Evolutionary conservation across 352 stramenopile species (phyloP), one percentile per base, ranked within the genome.

Genomic region (Phytophthora multivora): DNA sequence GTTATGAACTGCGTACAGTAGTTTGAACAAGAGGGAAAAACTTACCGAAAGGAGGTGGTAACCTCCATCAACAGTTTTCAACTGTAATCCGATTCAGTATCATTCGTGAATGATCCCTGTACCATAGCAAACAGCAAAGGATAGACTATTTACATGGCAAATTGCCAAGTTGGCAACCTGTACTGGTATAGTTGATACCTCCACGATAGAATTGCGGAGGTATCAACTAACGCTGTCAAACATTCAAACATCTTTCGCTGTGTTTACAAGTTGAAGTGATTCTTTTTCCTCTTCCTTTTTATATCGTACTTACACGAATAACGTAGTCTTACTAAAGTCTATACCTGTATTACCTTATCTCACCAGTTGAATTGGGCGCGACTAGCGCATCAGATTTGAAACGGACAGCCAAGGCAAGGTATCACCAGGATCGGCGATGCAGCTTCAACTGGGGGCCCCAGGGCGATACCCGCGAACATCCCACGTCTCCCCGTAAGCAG

Each of bases 401-500:
- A 51, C 5, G 15, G 18, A 31, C n/a, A n/a, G n/a, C n/a, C n/a
- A n/a, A n/a, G n/a, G n/a, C n/a, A n/a, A 41, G 35, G 15, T 19
- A 43, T 23, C n/a, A n/a, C 18, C 10, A 16, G 10, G 47, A 52
- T 61, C 30, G 21, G 31, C 16, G 40, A 49, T 41, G 58, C 48
- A 66, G 41, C 51, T 54, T 56, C 46, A 64, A 69, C 18, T 12
- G 15, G 26, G 11, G 25, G n/a, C n/a, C n/a, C n/a, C n/a, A n/a
- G n/a, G n/a, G 16, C 51, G 57, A 50, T 43, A 26, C 16, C 46
- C 41, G 18, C 53, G 40, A 40, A 46, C 54, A 38, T 65, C 47
- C 53, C 61, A 59, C 60, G 30, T 59, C 55, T 59, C 48, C 41
- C 61, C 23, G n/a, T 33, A 46, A 15, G 31, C n/a, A 9, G 40